Percentiles rank a stretch among this genome's conserved stretches.
These are phyloP conservation scores for Pyrrhoderma lamaoense DNA, from an alignment of 1,284 basidiomycete species.

Conservation along the genomic window DNA sequence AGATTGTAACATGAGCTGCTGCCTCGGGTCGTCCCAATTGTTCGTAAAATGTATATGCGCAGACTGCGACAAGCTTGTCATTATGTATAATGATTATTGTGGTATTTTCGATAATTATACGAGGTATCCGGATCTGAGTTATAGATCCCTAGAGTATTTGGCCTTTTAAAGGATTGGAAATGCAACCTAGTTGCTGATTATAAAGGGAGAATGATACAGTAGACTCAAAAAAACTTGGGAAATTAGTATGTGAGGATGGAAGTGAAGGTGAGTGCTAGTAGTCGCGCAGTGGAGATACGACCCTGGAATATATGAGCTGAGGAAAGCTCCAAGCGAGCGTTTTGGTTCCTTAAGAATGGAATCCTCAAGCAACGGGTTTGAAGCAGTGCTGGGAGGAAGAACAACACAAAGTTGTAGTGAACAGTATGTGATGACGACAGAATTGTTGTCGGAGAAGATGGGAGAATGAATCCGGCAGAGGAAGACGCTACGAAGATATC, in stretches of 20 bases:
- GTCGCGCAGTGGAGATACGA: conserved; percentile 3
- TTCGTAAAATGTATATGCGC: conserved; percentile 4
- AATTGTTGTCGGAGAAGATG: conserved; percentile 6
- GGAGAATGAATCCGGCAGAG: neutral
- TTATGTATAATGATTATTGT: no score
- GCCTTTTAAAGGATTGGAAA: no score
- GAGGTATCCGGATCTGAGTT: no score
- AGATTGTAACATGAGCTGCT: conserved; percentile 6
- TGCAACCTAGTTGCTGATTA: no score
- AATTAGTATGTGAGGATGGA: neutral
- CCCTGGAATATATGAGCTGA: conserved; percentile 5
- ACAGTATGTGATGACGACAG: conserved; percentile 7
- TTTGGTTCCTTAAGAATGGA: conserved; percentile 15
- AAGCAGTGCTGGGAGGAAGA: conserved; percentile 14
- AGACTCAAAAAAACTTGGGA: no score
- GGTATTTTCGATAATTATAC: no score
- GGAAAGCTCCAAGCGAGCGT: conserved; percentile 9
- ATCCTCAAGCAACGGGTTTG: conserved; percentile 1
- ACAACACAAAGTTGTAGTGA: conserved; percentile 12
- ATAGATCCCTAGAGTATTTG: no score
- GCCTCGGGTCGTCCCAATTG: conserved; percentile 7
- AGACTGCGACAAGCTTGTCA: neutral
- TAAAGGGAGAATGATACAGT: no score
- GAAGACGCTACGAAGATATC: conserved; percentile 1
- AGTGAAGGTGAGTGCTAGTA: neutral